Conservation (phyloP, 441 rosid genomes). For the Cnidoscolus chayamansa region DNA sequence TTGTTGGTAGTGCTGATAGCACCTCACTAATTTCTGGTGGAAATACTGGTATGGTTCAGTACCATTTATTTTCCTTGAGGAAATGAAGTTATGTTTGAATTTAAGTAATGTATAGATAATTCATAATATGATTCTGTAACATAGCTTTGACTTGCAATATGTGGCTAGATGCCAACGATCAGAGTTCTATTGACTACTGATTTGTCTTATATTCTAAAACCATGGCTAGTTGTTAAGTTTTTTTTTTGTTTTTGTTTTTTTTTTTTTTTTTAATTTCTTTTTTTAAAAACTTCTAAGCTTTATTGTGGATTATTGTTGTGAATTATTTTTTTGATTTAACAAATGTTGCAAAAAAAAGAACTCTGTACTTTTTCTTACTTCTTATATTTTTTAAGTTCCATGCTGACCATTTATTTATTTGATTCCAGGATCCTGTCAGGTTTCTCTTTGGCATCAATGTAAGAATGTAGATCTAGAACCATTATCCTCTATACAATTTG, state of each 20-base stretch:
- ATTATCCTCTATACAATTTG: constrained; percentile 55
- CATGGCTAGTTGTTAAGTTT: neutral
- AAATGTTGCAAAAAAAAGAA: too few species aligned
- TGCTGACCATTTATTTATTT: constrained; percentile 22
- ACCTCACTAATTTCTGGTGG: constrained; percentile 35
- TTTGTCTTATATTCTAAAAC: neutral
- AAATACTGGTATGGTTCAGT: constrained; percentile 56
- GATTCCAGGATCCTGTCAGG: constrained; percentile 54
- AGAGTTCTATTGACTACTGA: neutral
- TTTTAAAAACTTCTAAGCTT: too few species aligned
- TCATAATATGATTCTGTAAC: neutral
- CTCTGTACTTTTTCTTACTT: too few species aligned
- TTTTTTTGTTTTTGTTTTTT: neutral
- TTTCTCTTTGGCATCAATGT: constrained; percentile 69
- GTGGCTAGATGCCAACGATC: neutral
- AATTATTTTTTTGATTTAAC: too few species aligned
- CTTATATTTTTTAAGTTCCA: neutral
- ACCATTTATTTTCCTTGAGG: constrained; percentile 19
- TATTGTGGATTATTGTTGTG: too few species aligned
- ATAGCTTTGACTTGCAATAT: neutral
- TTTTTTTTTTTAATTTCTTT: neutral
- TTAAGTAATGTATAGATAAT: neutral
- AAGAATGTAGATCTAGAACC: constrained; percentile 50
- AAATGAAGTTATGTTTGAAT: neutral
- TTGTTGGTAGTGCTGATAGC: constrained; percentile 51